These are phyloP conservation scores for Hylodesmum podocarpum DNA, from an alignment of 306 rosid genomes.

Conservation along the genomic window DNA sequence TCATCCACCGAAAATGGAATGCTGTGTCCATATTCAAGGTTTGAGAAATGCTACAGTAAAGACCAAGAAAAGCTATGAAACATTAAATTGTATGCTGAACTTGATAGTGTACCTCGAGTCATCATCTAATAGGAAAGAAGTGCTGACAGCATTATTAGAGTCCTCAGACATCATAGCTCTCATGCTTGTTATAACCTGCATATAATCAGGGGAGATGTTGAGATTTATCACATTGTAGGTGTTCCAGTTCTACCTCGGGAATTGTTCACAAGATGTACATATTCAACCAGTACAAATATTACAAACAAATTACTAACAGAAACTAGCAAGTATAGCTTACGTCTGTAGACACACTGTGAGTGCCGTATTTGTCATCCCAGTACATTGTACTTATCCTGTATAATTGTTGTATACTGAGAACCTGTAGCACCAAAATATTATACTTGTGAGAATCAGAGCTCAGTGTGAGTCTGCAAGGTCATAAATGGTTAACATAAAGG, in stretches of 20 bases:
- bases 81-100: background rate
- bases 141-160: conserved; percentile 89
- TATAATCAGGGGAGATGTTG: background rate
- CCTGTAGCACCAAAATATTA: conserved; percentile 48
- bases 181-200: conserved; percentile 88
- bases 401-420: conserved; percentile 96
- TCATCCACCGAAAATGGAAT: conserved; percentile 98
- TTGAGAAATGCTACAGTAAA: conserved; percentile 11
- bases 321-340: conserved; percentile 54
- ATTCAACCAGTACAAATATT: conserved; percentile 4
- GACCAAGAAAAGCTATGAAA: background rate
- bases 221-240: background rate
- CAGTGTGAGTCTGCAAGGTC: background rate
- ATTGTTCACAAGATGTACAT: background rate
- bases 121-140: conserved; percentile 94
- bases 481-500: conserved; percentile 11
- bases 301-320: conserved; percentile 17
- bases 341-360: conserved; percentile 95
- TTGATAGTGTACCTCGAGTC: conserved; percentile 78
- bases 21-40: conserved; percentile 50
- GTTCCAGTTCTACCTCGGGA: conserved; percentile 6
- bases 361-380: conserved; percentile 99
- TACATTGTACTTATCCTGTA: conserved; percentile 99
- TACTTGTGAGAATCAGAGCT: conserved; percentile 14
- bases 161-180: conserved; percentile 93